These are phyloP conservation scores for Aspergillus steynii DNA, from an alignment of 495 filamentous ascomycete species.

Conservation along the genomic window DNA sequence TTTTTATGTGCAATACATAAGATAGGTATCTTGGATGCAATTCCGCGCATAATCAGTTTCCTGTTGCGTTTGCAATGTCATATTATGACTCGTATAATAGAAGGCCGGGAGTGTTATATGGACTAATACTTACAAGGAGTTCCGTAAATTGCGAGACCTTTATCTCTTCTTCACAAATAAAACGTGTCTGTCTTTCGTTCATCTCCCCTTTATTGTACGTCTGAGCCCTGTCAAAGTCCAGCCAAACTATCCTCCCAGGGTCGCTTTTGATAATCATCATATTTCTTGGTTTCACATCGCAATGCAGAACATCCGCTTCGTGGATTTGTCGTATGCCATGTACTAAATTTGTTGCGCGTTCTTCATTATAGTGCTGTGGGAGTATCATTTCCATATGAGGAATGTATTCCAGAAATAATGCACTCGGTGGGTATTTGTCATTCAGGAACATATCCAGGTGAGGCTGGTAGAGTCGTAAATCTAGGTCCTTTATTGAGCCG, in stretches of 20 bases:
- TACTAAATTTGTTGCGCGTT: too few relatives aligned
- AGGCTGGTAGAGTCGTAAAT: too few relatives aligned
- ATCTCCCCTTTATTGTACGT: not conserved
- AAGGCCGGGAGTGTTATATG: not conserved
- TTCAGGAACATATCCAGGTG: too few relatives aligned
- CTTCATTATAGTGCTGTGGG: too few relatives aligned
- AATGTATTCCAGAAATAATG: too few relatives aligned
- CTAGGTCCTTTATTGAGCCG: too few relatives aligned
- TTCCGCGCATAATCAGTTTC: not conserved
- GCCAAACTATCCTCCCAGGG: not conserved
- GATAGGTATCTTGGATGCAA: not conserved
- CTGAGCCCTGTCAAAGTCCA: not conserved
- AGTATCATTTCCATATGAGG: too few relatives aligned
- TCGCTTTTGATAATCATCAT: conserved; percentile 1
- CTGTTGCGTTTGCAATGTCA: not conserved
- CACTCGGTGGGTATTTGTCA: too few relatives aligned
- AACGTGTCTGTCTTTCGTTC: not conserved
- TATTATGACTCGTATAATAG: not conserved
- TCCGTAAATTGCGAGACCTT: not conserved
- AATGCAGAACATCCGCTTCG: not conserved
- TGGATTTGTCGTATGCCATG: too few relatives aligned
- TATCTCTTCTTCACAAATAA: not conserved
- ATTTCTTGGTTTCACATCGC: conserved; percentile 9
- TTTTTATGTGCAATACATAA: not conserved
- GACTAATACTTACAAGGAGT: not conserved